A percentile compares a stretch with the other conserved stretches of the same genome.
Conservation (phyloP, 2,329 filamentous ascomycete genomes). For the Simplicillium aogashimaense region DNA sequence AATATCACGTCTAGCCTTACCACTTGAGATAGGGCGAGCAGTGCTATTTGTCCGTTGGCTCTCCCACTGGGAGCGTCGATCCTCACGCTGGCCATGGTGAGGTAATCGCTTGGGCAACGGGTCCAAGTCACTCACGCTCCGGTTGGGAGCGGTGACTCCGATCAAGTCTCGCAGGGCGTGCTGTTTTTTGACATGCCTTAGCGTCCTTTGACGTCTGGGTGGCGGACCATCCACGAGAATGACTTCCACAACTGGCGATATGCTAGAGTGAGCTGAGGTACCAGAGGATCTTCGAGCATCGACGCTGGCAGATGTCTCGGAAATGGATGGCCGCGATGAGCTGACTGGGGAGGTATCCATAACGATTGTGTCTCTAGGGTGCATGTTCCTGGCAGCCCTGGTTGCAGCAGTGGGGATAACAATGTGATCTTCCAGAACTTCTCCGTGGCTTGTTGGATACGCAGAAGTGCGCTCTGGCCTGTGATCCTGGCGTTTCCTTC, state of each 20-base stretch:
- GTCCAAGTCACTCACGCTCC: background rate
- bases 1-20: constrained; percentile 46
- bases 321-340: constrained; percentile 22
- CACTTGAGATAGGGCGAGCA: constrained; percentile 31
- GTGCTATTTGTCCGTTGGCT: constrained; percentile 1
- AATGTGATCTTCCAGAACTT: constrained; percentile 36
- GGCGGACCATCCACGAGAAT: constrained; percentile 39
- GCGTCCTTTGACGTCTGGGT: constrained; percentile 36
- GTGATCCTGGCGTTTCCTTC: constrained; percentile 28
- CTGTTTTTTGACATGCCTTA: constrained; percentile 53
- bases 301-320: constrained; percentile 28
- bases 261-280: constrained; percentile 42
- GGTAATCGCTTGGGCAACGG: constrained; percentile 3
- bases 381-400: constrained; percentile 35
- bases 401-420: constrained; percentile 40
- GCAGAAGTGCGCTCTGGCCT: constrained; percentile 13
- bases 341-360: constrained; percentile 23
- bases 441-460: constrained; percentile 15
- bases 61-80: background rate
- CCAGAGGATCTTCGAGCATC: constrained; percentile 40
- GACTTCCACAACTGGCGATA: constrained; percentile 48
- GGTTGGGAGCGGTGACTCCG: constrained; percentile 5
- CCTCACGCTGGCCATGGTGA: background rate
- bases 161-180: constrained; percentile 35
- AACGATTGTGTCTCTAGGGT: constrained; percentile 31